Evolutionary conservation across 2,329 filamentous ascomycete species (phyloP).

Genomic region (Lachnellula subtilissima): DNA sequence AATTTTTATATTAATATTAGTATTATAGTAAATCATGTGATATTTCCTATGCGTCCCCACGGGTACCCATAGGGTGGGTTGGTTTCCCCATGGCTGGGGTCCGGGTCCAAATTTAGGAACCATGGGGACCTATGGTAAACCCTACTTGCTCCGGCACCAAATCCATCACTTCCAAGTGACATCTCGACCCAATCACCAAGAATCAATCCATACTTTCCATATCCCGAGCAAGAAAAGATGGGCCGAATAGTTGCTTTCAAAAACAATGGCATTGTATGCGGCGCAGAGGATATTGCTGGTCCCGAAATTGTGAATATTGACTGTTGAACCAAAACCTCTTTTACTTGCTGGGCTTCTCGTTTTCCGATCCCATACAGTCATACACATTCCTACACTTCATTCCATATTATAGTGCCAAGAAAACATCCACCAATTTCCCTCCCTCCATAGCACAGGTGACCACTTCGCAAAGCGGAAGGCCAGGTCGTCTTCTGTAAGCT

Average conservation of each 20-base stretch:
- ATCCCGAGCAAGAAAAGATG: not conserved
- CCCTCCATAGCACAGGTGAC: constrained; percentile 60
- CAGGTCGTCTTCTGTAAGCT: constrained; percentile 60
- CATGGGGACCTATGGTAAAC: too few species aligned
- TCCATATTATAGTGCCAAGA: constrained; percentile 59
- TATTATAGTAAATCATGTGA: too few species aligned
- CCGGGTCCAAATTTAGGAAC: too few species aligned
- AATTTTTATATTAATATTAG: too few species aligned
- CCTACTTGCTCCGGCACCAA: not conserved
- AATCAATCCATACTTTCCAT: constrained; percentile 17
- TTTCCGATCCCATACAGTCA: constrained; percentile 59
- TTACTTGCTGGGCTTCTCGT: constrained; percentile 39
- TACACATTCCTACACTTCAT: constrained; percentile 65
- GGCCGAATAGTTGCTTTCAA: not conserved
- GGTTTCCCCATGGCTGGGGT: too few species aligned
- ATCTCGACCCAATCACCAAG: constrained; percentile 7
- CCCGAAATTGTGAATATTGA: not conserved
- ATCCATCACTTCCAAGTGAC: not conserved
- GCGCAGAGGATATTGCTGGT: too few species aligned
- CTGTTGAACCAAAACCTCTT: not conserved
- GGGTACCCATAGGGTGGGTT: too few species aligned
- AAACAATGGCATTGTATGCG: not conserved
- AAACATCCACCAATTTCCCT: constrained; percentile 13
- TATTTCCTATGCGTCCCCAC: too few species aligned
- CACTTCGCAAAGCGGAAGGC: constrained; percentile 61